Base-by-base conservation (phyloP, 495 filamentous ascomycete species). In the Lophiostoma macrostomum region DNA sequence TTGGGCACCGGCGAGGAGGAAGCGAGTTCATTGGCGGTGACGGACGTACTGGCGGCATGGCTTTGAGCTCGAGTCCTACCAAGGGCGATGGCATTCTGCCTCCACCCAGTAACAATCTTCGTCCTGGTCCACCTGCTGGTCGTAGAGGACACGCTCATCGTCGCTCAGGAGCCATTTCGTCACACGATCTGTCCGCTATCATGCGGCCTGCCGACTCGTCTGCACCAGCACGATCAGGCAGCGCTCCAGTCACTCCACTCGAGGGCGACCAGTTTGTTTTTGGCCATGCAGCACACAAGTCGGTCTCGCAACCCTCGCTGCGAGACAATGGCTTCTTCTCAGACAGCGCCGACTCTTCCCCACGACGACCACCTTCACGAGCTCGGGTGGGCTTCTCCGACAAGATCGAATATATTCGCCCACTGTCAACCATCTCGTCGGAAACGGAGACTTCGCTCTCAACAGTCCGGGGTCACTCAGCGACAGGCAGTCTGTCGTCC, bases 111-210 rank as follows among this genome's bases (percentile, higher is more conserved):
- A 69, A 74, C 28, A 68, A 70, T n/a, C 68, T 71, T 16, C 58
- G 66, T 24, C 61, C 71, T 37, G 74, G 73, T 5, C 77, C 74
- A 35, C 65, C 76, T 8, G 53, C 67, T 23, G 73, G 74, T 24
- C 74, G 79, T 49, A 78, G 86, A 61, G 81, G 87, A 16, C 90
- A 96, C 70, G 83, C 83, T 11, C 90, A 95, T 72, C 80, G 89
- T 42, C 80, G 90, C 50, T 94, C 88, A n/a, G 83, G 80, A 28
- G 90, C 90, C 0, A 83, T 95, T 10, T 93, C 89, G n/a, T 84
- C 77, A 53, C 82, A 90, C 53, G 90, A 96, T 70, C 67, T 94
- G 3, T 83, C 82, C 5, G 76, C 81, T 16, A 86, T 95, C 37
- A 71, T 88, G 20, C 84, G 84, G 50, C 77, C 79, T 10, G 66